Base-by-base conservation (phyloP, 192 early-diverging fungal genomes). In the Backusella liffmaniae region DNA sequence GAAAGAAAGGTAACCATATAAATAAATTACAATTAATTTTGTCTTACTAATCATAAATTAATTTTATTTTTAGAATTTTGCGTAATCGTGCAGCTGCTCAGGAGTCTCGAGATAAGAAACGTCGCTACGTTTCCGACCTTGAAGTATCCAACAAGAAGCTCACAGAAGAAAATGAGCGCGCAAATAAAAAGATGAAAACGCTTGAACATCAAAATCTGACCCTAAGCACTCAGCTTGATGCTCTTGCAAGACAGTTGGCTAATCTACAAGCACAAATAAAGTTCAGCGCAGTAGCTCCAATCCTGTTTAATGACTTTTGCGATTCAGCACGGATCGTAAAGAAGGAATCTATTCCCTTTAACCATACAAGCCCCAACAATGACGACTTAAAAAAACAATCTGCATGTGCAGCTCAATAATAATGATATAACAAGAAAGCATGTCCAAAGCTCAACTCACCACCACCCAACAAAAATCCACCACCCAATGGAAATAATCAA, bases 101-200 rank as follows among this genome's bases (percentile, higher is more conserved):
- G 77, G 90, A 91, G 39, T 92, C 91, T n/a, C 86, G 92, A 69
- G 90, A 93, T 76, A 92, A 91, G 79, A 93, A 93, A 53, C 84
- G 89, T 39, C 86, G 86, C 49, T 92, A 92, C 78, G 77, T 92
- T 34, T 70, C 86, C 41, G 86, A 84, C n/a, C 78, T 91, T 32
- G 87, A 92, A 77, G 72, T 79, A 39, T 75, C 80, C 32, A 90
- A 89, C 75, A 76, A 85, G 66, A n/a, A 73, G 34, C 78, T 90
- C 12, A 82, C 82, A 67, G 73, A 87, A 39, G 84, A 90, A 72
- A 89, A 89, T 66, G 70, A 77, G 16, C 79, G 79, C 32, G 56
- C 85, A 65, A 73, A 79, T n/a, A 89, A 88, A 73, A 76, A 81
- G 42, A 73, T 86, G 73, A 85, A 88, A 75, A 75, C 77, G 15